Base-by-base conservation (phyloP, 179 eudicot species). In the Spinacia oleracea region DNA sequence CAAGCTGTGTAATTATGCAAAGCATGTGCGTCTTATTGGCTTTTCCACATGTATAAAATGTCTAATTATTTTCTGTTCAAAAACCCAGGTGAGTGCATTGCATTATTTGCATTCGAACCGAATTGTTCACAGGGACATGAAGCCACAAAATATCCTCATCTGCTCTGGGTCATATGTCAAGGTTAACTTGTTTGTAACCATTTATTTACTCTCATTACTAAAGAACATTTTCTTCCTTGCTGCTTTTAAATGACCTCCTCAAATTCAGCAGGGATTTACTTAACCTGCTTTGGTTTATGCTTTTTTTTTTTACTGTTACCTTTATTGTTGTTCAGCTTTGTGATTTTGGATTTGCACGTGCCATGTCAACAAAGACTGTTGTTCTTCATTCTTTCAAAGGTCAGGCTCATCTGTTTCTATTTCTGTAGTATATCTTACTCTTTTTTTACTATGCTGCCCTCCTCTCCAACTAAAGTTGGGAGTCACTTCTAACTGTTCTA, bases 281-380 rank as follows among this genome's bases (percentile, higher is more conserved):
- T 25, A 8, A 25, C 63, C 12, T 58, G 12, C 32, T 23, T 59
- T 15, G n/a, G n/a, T n/a, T n/a, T n/a, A n/a, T n/a, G n/a, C n/a
- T n/a, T n/a, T n/a, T n/a, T n/a, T n/a, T n/a, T 21, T 10, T 77
- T 21, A 0, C 15, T 73, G 21, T 67, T 70, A 65, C 20, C 73
- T 25, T 27, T 69, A 3, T 27, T 69, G 3, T 73, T 68, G 31
- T 66, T 70, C 91, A 95, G 98, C 98, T 95, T 78, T 93, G 98
- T 88, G 98, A 95, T 83, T 95, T 95, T 77, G 98, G 98, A 16
- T 95, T 95, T 84, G 98, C 98, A 29, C 95, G 98, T 65, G 98
- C 98, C 45, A 95, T 95, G 98, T 95, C 98, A 34, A 86, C 90
- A 73, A 95, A 93, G 85, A 95, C 98, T 35, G 97, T 95, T 59